Conservation (phyloP, 148 eudicot genomes). For the Pouteria glomerata region DNA sequence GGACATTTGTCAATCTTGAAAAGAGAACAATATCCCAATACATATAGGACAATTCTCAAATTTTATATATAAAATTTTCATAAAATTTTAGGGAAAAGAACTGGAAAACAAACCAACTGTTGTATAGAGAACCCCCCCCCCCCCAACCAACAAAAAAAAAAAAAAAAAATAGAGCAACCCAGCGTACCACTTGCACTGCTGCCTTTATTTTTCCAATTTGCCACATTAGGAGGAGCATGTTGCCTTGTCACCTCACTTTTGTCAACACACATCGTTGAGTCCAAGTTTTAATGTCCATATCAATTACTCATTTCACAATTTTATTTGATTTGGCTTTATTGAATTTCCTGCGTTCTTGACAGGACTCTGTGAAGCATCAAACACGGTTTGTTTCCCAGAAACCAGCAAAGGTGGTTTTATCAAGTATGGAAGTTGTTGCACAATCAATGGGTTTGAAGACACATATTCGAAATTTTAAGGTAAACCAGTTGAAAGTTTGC, state of each 20-base stretch:
- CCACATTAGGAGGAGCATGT: not conserved
- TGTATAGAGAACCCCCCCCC: too few relatives aligned
- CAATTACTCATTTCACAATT: not conserved
- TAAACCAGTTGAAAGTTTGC: conserved; percentile 11
- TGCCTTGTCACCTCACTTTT: conserved; percentile 1
- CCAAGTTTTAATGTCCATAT: not conserved
- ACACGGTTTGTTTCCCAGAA: conserved; percentile 86
- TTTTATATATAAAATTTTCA: too few relatives aligned
- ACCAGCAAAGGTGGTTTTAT: conserved; percentile 80
- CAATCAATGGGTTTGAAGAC: conserved; percentile 99
- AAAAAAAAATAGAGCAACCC: too few relatives aligned
- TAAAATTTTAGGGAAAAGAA: too few relatives aligned
- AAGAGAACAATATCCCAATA: not conserved
- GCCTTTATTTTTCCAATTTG: not conserved
- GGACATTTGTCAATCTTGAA: not conserved
- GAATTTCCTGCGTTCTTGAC: conserved; percentile 19
- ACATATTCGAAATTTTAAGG: conserved; percentile 93
- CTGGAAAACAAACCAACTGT: too few relatives aligned
- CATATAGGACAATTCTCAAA: not conserved
- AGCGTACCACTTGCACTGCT: not conserved
- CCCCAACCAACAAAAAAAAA: too few relatives aligned
- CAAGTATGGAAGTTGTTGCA: conserved; percentile 93
- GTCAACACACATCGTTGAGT: not conserved
- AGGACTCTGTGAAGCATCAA: conserved; percentile 78
- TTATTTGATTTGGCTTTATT: not conserved